Evolutionary conservation across 202 grass and related monocot species (phyloP).

Genomic region (Zoysia matrella): DNA sequence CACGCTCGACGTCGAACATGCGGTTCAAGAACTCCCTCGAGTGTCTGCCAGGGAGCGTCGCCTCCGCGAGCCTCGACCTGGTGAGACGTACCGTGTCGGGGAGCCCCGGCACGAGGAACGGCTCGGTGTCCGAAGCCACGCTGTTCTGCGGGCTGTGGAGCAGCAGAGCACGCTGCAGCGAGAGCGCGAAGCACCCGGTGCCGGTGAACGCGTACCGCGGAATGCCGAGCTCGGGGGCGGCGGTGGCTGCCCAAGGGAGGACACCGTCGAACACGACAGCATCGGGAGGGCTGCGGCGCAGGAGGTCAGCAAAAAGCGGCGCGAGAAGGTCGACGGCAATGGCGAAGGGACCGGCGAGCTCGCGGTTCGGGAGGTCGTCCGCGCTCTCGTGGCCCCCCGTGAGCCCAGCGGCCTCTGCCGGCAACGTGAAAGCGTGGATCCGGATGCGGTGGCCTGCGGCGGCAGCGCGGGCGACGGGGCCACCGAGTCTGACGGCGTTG

Average conservation of each 20-base stretch:
- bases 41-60: slow-evolving; percentile 53
- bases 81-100: slow-evolving; percentile 56
- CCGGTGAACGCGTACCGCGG: slow-evolving; percentile 67
- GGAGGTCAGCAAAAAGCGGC: slow-evolving; percentile 39
- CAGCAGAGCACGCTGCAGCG: slow-evolving; percentile 51
- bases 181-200: slow-evolving; percentile 63
- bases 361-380: slow-evolving; percentile 51
- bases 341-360: slow-evolving; percentile 50
- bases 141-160: slow-evolving; percentile 45
- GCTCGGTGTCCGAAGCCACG: slow-evolving; percentile 36
- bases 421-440: slow-evolving; percentile 39
- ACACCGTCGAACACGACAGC: slow-evolving; percentile 65
- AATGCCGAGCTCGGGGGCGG: slow-evolving; percentile 52
- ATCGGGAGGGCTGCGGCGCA: slow-evolving; percentile 44
- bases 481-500: slow-evolving; percentile 48
- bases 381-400: slow-evolving; percentile 55
- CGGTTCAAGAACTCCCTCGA: slow-evolving; percentile 49
- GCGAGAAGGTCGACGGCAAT: slow-evolving; percentile 56
- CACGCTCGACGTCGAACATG: slow-evolving; percentile 48
- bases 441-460: slow-evolving; percentile 43
- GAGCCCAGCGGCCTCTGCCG: slow-evolving; percentile 37
- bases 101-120: slow-evolving; percentile 60
- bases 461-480: slow-evolving; percentile 36
- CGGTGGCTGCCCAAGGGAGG: slow-evolving; percentile 64
- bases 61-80: slow-evolving; percentile 54